Evolutionary conservation across 352 stramenopile genomes (phyloP).

Genomic region (Thraustochytrium sp.): DNA sequence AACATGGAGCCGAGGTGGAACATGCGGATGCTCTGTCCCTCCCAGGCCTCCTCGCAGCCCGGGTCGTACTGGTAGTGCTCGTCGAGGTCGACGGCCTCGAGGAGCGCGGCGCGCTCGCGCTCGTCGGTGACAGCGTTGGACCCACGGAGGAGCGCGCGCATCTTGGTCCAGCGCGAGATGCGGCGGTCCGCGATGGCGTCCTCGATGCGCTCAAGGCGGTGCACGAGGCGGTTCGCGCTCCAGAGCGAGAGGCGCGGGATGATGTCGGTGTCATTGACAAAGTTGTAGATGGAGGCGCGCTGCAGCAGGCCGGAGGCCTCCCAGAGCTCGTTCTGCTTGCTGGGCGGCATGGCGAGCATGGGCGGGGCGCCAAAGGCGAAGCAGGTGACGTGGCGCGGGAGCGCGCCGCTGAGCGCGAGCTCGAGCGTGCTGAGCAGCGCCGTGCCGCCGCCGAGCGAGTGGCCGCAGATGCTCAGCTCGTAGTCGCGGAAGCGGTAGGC

Average conservation of each 20-base stretch:
- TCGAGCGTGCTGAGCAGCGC: background rate
- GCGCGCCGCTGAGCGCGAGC: background rate
- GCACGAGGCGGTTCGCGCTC: background rate
- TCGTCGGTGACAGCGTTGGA: background rate
- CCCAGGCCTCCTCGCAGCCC: conserved; percentile 2
- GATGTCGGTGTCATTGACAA: conserved; percentile 3
- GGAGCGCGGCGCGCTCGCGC: background rate
- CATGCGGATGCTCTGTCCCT: background rate
- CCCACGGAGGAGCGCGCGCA: background rate
- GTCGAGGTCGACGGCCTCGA: conserved; percentile 8
- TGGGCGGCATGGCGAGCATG: background rate
- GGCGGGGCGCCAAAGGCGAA: background rate
- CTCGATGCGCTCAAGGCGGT: conserved; percentile 4
- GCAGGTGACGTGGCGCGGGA: background rate
- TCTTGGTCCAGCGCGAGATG: conserved; percentile 1
- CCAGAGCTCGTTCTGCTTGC: background rate
- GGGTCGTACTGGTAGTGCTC: background rate
- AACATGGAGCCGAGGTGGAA: conserved; percentile 13
- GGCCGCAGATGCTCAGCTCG: conserved; percentile 6
- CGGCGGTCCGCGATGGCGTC: background rate
- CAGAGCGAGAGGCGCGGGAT: conserved; percentile 5
- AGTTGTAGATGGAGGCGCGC: background rate
- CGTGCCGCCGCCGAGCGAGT: background rate
- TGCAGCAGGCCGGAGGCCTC: background rate
- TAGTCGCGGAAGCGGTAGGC: conserved; percentile 1